Conservation (phyloP, 1,284 basidiomycete genomes). For the Mycena sp. region DNA sequence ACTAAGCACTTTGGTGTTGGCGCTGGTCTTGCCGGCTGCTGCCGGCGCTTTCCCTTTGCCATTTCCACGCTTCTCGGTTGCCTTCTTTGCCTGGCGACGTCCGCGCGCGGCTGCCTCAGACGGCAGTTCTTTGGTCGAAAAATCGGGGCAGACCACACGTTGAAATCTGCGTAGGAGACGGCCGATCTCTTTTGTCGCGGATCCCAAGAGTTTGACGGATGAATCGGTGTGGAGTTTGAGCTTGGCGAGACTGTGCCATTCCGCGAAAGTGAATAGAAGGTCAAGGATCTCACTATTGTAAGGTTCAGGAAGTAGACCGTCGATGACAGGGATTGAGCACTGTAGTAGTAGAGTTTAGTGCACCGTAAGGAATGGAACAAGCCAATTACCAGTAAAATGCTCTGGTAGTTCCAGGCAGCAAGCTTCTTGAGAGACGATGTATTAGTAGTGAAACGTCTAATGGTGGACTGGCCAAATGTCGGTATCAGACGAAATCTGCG, state of each 20-base stretch:
- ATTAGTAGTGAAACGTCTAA: slow-evolving; percentile 16
- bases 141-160: slow-evolving; percentile 26
- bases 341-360: not conserved
- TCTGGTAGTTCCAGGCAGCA: slow-evolving; percentile 24
- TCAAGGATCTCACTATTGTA: slow-evolving; percentile 21
- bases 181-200: slow-evolving; percentile 34
- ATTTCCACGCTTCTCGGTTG: not conserved
- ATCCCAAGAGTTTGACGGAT: slow-evolving; percentile 34
- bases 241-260: slow-evolving; percentile 47
- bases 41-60: not conserved
- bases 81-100: not conserved
- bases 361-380: not conserved
- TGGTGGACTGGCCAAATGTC: slow-evolving; percentile 41
- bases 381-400: slow-evolving; percentile 21
- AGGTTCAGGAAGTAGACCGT: slow-evolving; percentile 42
- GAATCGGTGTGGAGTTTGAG: slow-evolving; percentile 42
- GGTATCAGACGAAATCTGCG: slow-evolving; percentile 31
- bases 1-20: slow-evolving; percentile 3
- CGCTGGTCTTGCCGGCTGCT: too few relatives aligned
- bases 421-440: slow-evolving; percentile 27
- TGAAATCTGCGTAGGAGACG: slow-evolving; percentile 37
- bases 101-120: slow-evolving; percentile 29
- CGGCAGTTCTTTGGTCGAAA: slow-evolving; percentile 39
- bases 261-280: slow-evolving; percentile 33
- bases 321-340: slow-evolving; percentile 41